A percentile compares a stretch with the other conserved stretches of the same genome.
Conservation (phyloP, 192 early-diverging fungal species). For the Gryganskiella cystojenkinii region DNA sequence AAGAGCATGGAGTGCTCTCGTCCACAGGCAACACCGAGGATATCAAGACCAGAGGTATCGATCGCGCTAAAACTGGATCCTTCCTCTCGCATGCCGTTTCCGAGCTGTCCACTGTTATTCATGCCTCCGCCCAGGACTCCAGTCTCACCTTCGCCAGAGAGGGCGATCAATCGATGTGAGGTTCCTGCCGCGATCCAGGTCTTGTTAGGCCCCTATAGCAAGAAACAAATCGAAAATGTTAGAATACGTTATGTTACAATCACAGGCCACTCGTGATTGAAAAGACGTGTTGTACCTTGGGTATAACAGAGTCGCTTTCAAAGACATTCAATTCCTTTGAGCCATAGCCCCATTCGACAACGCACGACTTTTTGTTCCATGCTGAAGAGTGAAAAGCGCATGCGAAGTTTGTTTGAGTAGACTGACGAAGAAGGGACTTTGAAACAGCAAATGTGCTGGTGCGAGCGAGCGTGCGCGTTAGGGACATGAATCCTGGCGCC, state of each 20-base stretch:
- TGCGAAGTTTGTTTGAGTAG: no score
- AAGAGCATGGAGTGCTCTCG: conserved; percentile 77
- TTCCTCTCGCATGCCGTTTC: conserved; percentile 21
- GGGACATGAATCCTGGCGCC: no score
- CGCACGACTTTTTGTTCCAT: conserved; percentile 9
- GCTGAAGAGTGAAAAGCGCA: conserved; percentile 22
- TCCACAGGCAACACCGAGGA: conserved; percentile 64
- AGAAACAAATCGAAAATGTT: not conserved
- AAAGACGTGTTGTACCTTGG: no score
- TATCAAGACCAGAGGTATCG: conserved; percentile 39
- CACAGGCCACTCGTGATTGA: no score
- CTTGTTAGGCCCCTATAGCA: conserved; percentile 19
- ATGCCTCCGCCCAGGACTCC: conserved; percentile 59
- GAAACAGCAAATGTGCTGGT: no score
- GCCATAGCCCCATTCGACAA: conserved; percentile 48
- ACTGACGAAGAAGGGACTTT: no score
- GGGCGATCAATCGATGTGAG: conserved; percentile 34
- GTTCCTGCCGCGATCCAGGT: conserved; percentile 47
- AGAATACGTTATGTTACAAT: not conserved
- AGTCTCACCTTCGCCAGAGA: conserved; percentile 34
- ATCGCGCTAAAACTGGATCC: conserved; percentile 23
- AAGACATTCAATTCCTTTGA: conserved; percentile 24
- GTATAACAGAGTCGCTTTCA: conserved; percentile 24
- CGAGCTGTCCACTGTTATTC: conserved; percentile 65
- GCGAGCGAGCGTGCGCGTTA: no score